Base-by-base conservation (phyloP, 1,284 basidiomycete species). In the Thecaphora frezii region DNA sequence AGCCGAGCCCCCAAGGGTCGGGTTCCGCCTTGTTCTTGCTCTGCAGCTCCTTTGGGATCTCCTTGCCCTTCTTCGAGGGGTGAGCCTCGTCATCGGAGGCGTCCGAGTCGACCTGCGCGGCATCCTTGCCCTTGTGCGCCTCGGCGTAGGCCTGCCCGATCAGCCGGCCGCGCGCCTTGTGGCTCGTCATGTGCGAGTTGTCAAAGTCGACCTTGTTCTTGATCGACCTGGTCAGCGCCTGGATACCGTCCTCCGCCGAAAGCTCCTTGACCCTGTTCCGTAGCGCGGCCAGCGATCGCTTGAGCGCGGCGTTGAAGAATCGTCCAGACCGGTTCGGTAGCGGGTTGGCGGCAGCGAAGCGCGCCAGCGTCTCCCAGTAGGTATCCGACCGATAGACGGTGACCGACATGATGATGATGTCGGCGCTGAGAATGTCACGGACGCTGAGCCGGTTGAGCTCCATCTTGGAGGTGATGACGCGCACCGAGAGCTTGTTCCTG, bases 331-430 rank as follows among this genome's bases (percentile, higher is more conserved):
- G 48, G 38, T 57, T 58, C 3, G 69, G 69, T 44, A 72, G 49
- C 8, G 66, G 66, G 30, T 69, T 72, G 41, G 56, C 53, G 13
- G 64, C 69, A 0, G 69, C 58, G 30, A 70, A 50, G 10, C 57
- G 47, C 3, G 69, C 63, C 26, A 72, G 42, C 21, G 67, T 51
- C 55, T 70, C 69, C 58, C 69, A 72, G 52, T 72, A 72, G n/a
- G 69, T 54, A 33, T 72, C 69, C 36, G 55, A 60, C 69, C 88
- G 87, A 82, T 93, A 91, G 19, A 96, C 81, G 66, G 88, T 91
- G 2, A 90, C 89, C 2, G 92, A 90, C 36, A 92, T 86, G 64
- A 97, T 85, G 47, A 97, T 83, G 46, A 97, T 87, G 76, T 97
- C 91, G 0, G 91, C 91, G 2, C 90, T 84, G 69, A 87, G 83